Percentiles rank a stretch among this genome's conserved stretches.
Evolutionary conservation across 2,329 filamentous ascomycete genomes (phyloP).

Genomic region (Sporothrix protearum): DNA sequence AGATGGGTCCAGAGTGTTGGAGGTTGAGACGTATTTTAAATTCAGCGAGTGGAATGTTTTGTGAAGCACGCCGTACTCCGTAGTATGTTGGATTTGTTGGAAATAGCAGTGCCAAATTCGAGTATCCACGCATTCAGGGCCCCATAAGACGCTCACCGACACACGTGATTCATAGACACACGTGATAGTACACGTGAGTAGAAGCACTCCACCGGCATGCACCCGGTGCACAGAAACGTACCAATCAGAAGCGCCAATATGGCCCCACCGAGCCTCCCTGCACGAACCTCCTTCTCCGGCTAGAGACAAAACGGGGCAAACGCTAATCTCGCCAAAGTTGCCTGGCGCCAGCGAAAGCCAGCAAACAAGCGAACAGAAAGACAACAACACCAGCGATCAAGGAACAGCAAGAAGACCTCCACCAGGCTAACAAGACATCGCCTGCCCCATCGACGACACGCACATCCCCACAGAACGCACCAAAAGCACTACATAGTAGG

Average conservation of each 20-base stretch:
- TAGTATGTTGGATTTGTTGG: too few species aligned
- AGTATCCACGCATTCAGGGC: neutral
- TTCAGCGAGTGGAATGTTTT: neutral
- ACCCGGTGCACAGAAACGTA: neutral
- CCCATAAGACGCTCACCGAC: neutral
- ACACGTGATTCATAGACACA: neutral
- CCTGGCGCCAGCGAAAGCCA: neutral
- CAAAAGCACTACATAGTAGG: neutral
- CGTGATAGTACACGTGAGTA: neutral
- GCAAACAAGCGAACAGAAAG: neutral
- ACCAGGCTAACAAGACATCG: neutral
- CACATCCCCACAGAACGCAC: neutral
- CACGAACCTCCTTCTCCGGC: neutral
- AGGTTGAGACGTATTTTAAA: neutral
- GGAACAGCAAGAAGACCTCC: neutral
- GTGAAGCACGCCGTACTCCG: neutral
- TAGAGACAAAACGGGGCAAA: slow-evolving; percentile 10
- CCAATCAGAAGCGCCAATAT: neutral
- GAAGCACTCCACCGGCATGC: neutral
- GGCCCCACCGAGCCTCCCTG: neutral
- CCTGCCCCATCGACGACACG: neutral
- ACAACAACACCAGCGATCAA: neutral
- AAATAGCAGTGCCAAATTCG: neutral
- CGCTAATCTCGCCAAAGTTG: slow-evolving; percentile 12
- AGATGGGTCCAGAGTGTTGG: neutral